Conservation (phyloP, 2,329 filamentous ascomycete species). For the Botrytis cinerea region DNA sequence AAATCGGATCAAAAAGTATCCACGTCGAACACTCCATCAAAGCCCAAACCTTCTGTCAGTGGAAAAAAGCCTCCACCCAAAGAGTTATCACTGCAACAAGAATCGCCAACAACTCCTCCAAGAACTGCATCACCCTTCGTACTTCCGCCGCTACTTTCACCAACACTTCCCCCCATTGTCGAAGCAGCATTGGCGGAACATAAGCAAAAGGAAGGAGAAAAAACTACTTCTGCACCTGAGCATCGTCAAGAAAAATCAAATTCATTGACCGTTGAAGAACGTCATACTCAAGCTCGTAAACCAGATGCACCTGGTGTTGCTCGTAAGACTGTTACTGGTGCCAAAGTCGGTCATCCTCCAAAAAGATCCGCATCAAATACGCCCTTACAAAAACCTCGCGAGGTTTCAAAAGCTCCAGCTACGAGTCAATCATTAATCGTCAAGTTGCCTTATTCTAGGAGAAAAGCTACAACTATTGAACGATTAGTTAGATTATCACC, state of each 20-base stretch:
- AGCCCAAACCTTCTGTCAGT: constrained; percentile 24
- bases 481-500: constrained; percentile 36
- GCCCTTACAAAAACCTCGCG: constrained; percentile 27
- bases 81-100: constrained; percentile 7
- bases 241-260: constrained; percentile 19
- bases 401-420: background rate
- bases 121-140: constrained; percentile 26
- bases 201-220: constrained; percentile 23
- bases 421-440: constrained; percentile 34
- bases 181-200: constrained; percentile 37
- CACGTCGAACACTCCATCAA: constrained; percentile 31
- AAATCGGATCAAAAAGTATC: constrained; percentile 20
- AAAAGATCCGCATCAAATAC: constrained; percentile 34
- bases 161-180: constrained; percentile 38
- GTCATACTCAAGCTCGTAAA: constrained; percentile 39
- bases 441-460: constrained; percentile 40
- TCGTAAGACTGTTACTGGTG: constrained; percentile 38
- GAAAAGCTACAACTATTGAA: constrained; percentile 34
- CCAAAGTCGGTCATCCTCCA: constrained; percentile 39
- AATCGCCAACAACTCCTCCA: constrained; percentile 28
- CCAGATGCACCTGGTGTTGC: constrained; percentile 41
- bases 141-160: constrained; percentile 39
- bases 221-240: constrained; percentile 19
- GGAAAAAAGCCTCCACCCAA: constrained; percentile 18
- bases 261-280: constrained; percentile 38